Base-by-base conservation (phyloP, 805 yeast species). In the Barnettozyma pratensis region DNA sequence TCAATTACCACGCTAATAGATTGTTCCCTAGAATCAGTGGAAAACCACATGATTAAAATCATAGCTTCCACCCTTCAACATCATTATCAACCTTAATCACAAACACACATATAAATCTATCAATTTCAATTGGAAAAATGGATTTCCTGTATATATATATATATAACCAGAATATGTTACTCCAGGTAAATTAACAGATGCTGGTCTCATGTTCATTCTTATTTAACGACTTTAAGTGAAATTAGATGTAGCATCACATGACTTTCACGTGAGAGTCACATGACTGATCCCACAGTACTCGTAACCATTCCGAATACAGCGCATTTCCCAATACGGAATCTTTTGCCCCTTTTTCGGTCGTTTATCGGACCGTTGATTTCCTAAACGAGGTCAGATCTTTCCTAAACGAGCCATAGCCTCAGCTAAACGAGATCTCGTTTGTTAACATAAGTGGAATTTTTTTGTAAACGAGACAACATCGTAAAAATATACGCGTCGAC, bases 1-100 rank as follows among this genome's bases (percentile, higher is more conserved):
- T 76, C 55, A 77, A 77, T 57, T 76, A 74, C 57, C 81, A 77
- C 56, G 76, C 81, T 14, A 72, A 76, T 37, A 71, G 82, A 58
- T 63, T 77, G 37, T 71, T 76, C 55, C 70, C 70, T 52, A 73
- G 68, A 56, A 69, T 79, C 49, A 73, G 70, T 54, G 82, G 82
- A 38, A 74, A 71, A 50, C 74, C 79, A 31, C 74, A 71, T 55
- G 77, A 61, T 50, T 61, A 46, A 45, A 32, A 14, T 4, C n/a
- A 19, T 8, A n/a, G 6, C 12, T 39, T 7, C n/a, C 5, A 19
- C 11, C 9, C 5, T 34, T 28, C 7, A 19, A 11, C 38, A 37
- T 11, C 31, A 12, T 12, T 32, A 29, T 25, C 26, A 26, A 10
- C 36, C 10, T 34, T 37, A 14, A 14, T 37, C 26, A 25, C 12